Evolutionary conservation across 148 eudicot genomes (phyloP).

Genomic region (Camellia granthamiana): DNA sequence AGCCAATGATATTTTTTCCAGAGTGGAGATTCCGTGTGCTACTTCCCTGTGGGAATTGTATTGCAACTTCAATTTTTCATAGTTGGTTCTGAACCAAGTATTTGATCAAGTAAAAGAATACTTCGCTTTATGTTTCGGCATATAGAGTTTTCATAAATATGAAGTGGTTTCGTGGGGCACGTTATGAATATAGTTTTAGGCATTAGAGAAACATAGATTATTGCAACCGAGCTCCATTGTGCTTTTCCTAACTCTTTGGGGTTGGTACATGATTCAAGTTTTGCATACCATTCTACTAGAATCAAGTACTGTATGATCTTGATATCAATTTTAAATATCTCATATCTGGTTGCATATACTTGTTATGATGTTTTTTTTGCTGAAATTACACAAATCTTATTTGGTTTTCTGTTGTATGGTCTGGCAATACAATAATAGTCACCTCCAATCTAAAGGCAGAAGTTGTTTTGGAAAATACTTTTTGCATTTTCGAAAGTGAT

Average conservation of each 20-base stretch:
- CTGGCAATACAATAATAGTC: background rate
- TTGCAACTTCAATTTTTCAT: background rate
- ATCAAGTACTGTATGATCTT: background rate
- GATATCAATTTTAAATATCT: background rate
- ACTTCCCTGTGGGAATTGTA: background rate
- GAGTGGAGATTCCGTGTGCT: background rate
- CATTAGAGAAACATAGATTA: background rate
- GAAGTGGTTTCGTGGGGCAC: background rate
- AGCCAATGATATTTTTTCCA: background rate
- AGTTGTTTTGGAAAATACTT: background rate
- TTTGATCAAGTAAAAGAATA: conserved; percentile 1
- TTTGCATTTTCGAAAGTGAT: background rate
- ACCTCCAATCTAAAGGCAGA: background rate
- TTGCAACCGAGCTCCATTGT: background rate
- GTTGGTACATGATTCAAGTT: background rate
- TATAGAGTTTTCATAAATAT: background rate
- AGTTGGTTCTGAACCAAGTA: background rate
- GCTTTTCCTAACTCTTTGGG: background rate
- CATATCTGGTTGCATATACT: background rate
- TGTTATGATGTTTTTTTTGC: background rate
- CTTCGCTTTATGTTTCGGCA: background rate
- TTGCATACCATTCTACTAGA: background rate
- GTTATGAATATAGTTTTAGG: background rate
- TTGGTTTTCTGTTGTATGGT: background rate
- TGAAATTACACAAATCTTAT: background rate